Evolutionary conservation across 2,329 filamentous ascomycete genomes (phyloP).

Genomic region (Colletotrichum abscissum): DNA sequence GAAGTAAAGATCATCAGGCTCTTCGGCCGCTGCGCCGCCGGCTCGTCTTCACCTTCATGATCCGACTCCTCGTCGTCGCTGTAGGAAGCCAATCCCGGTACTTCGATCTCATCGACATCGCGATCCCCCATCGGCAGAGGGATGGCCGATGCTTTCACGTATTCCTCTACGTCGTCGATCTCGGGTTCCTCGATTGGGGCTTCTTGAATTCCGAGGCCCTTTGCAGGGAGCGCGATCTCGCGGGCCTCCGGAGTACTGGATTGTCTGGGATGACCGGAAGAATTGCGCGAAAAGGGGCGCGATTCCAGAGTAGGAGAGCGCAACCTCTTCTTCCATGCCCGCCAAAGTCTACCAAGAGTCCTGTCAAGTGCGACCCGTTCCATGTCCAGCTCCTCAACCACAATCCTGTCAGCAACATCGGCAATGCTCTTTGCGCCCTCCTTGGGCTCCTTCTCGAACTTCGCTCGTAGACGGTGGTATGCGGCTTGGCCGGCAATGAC

Average conservation of each 20-base stretch:
- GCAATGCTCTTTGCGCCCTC: conserved; percentile 59
- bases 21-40: conserved; percentile 53
- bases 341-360: conserved; percentile 89
- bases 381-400: conserved; percentile 93
- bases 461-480: conserved; percentile 72
- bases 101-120: conserved; percentile 84
- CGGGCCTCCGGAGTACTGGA: conserved; percentile 51
- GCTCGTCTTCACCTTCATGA: conserved; percentile 45
- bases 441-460: conserved; percentile 69
- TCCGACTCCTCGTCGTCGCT: conserved; percentile 71
- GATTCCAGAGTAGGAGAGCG: conserved; percentile 65
- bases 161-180: conserved; percentile 46
- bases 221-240: conserved; percentile 49
- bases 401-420: conserved; percentile 71
- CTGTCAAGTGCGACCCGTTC: conserved; percentile 92
- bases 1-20: conserved; percentile 55
- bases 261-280: conserved; percentile 51
- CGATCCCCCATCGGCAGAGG: conserved; percentile 75
- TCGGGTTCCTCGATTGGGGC: conserved; percentile 24
- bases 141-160: conserved; percentile 65
- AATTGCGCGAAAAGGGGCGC: conserved; percentile 62
- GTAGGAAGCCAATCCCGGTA: conserved; percentile 73
- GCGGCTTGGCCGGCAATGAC: conserved; percentile 89
- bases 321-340: conserved; percentile 91
- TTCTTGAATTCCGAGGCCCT: conserved; percentile 32